Percentiles rank a stretch among this genome's conserved stretches.
Conservation (phyloP, 352 stramenopile genomes). For the Phytopythium ostracodes region DNA sequence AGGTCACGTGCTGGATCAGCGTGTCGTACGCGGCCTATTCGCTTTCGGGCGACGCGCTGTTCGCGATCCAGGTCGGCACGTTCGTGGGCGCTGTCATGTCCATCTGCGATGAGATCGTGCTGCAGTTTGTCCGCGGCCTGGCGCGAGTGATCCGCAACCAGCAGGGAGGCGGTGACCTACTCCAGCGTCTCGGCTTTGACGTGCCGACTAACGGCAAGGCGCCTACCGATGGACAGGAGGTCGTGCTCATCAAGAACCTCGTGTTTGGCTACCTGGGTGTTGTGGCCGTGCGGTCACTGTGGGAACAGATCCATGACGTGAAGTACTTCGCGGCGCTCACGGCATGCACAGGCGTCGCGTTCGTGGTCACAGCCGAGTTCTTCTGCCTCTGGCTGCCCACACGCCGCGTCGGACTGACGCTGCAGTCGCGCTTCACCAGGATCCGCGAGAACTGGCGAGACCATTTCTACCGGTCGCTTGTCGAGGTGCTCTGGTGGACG, state of each 20-base stretch:
- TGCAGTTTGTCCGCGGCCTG: slow-evolving; percentile 60
- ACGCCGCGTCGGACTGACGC: slow-evolving; percentile 57
- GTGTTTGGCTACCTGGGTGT: slow-evolving; percentile 75
- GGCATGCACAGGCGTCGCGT: slow-evolving; percentile 58
- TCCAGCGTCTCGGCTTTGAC: slow-evolving; percentile 66
- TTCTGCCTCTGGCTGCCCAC: slow-evolving; percentile 78
- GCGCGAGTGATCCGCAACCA: slow-evolving; percentile 73
- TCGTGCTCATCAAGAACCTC: slow-evolving; percentile 73
- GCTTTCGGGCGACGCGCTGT: slow-evolving; percentile 50
- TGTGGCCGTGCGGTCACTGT: slow-evolving; percentile 54
- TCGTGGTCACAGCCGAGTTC: slow-evolving; percentile 71
- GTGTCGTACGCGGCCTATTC: slow-evolving; percentile 63
- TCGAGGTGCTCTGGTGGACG: slow-evolving; percentile 65
- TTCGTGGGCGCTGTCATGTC: slow-evolving; percentile 80
- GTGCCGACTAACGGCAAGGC: slow-evolving; percentile 65
- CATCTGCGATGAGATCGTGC: slow-evolving; percentile 69
- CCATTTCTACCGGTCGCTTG: slow-evolving; percentile 39
- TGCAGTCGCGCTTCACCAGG: slow-evolving; percentile 72
- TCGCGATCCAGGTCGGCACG: slow-evolving; percentile 63
- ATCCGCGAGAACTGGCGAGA: slow-evolving; percentile 58
- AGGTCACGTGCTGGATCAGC: slow-evolving; percentile 66
- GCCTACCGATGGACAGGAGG: slow-evolving; percentile 58
- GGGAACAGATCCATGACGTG: slow-evolving; percentile 66
- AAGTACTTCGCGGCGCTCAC: slow-evolving; percentile 69
- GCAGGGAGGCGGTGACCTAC: slow-evolving; percentile 43